Evolutionary conservation across 306 rosid genomes (phyloP), one percentile per base, ranked within the genome.

Genomic region (Castanopsis chinensis): DNA sequence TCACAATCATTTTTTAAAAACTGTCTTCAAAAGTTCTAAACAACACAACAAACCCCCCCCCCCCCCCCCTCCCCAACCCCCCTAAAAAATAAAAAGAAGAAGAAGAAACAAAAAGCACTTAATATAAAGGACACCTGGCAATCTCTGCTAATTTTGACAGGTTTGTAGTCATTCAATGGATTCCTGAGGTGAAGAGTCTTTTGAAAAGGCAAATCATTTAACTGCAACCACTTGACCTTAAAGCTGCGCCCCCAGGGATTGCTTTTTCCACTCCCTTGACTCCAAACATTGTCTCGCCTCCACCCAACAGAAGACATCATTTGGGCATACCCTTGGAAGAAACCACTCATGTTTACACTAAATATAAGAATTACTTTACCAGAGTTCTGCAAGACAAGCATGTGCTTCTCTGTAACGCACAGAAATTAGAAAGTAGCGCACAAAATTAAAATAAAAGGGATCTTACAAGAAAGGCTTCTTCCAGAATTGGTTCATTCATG

Each of bases 81-180:
- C 7, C 52, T 28, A 57, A 57, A 59, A 53, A 25, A 78, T 25
- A 35, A 68, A 18, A 60, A 72, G 43, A 33, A 75, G 43, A 33
- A 75, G 15, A 41, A 21, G 3, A 78, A 58, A 18, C 14, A 58
- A 7, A 21, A 75, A 17, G n/a, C 25, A 76, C 58, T 75, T 17
- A 81, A 37, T 58, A 56, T 49, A 71, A 76, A 74, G 54, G 54
- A 77, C 54, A 92, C 97, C 94, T 92, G 97, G 86, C 94, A 92
- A 74, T 88, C 97, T 81, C 94, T 82, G 90, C 97, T 92, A 81
- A 92, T 90, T 88, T 92, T 92, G 83, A 92, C 97, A 77, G 97
- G 94, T 85, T 92, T 92, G 78, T 84, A 88, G 83, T 87, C 97
- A 81, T 92, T 92, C 86, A 92, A 84, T 25, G 94, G 93, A 84